phyloP scores from a whole-genome alignment of 768 basidiomycete genomes.

The Dacryopinax spathularia region DNA sequence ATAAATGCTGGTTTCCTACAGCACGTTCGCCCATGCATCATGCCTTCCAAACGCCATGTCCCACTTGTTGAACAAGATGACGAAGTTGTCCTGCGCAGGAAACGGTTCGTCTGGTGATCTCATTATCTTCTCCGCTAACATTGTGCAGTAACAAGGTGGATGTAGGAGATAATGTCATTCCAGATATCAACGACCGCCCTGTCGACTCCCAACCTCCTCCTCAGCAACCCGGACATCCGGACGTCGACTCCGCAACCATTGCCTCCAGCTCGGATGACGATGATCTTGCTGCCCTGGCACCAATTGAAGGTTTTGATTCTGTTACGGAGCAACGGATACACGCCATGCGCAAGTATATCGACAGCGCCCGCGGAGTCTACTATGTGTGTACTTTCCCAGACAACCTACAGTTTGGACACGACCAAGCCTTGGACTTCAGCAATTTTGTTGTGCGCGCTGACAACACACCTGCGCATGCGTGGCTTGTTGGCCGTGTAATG shows the following conservation, averaged over 20 bases:
- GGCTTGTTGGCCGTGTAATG: not conserved
- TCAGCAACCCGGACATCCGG: not conserved
- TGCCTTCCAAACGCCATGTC: too few species aligned
- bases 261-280: too few species aligned
- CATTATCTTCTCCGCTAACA: not conserved
- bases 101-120: not conserved
- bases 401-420: not conserved
- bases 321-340: not conserved
- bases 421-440: not conserved
- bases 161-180: not conserved
- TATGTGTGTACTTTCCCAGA: not conserved
- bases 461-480: not conserved
- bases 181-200: not conserved
- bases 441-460: not conserved
- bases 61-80: too few species aligned
- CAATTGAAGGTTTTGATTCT: not conserved
- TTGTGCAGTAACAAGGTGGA: not conserved
- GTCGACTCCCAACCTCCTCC: not conserved
- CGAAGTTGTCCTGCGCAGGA: not conserved
- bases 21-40: too few species aligned
- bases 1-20: too few species aligned
- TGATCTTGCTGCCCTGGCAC: too few species aligned
- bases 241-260: too few species aligned
- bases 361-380: not conserved
- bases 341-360: not conserved